phyloP scores from a whole-genome alignment of 352 stramenopile genomes.

The Pythium sukuiense region DNA sequence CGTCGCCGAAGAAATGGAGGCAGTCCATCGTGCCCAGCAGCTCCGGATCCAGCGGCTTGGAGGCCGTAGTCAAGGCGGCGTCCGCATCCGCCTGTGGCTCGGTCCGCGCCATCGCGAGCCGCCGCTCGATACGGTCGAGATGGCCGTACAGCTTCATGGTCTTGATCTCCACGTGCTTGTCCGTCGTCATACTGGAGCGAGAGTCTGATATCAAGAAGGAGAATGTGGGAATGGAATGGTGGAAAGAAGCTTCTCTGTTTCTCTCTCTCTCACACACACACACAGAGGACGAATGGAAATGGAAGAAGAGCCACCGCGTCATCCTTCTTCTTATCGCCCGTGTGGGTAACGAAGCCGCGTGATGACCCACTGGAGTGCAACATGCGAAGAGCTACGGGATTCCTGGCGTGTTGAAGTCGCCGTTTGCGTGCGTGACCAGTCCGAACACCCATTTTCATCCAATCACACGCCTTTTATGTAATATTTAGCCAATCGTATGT shows the following conservation, averaged over 20 bases:
- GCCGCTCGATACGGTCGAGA: slow-evolving; percentile 76
- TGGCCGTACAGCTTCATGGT: slow-evolving; percentile 88
- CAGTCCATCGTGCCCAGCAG: slow-evolving; percentile 52
- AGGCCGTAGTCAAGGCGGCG: slow-evolving; percentile 16
- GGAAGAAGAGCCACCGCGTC: neutral
- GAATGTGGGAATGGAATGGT: neutral
- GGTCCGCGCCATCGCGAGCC: slow-evolving; percentile 31
- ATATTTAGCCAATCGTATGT: slow-evolving; percentile 5
- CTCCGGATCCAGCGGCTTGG: slow-evolving; percentile 41
- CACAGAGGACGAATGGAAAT: neutral
- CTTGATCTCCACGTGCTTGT: slow-evolving; percentile 73
- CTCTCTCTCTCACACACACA: neutral
- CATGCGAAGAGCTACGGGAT: neutral
- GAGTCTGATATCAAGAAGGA: neutral
- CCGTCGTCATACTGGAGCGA: slow-evolving; percentile 5
- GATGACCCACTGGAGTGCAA: neutral
- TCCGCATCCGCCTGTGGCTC: slow-evolving; percentile 3
- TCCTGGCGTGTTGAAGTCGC: slow-evolving; percentile 18
- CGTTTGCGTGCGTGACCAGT: slow-evolving; percentile 26
- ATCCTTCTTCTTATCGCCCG: neutral
- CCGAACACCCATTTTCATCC: slow-evolving; percentile 16
- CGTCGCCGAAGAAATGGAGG: slow-evolving; percentile 68
- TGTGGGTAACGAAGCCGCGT: neutral
- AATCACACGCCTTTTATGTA: neutral
- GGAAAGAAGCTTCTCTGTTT: no score